These are phyloP conservation scores for Serpula lacrymans DNA, from an alignment of 768 basidiomycete genomes.

Conservation along the genomic window DNA sequence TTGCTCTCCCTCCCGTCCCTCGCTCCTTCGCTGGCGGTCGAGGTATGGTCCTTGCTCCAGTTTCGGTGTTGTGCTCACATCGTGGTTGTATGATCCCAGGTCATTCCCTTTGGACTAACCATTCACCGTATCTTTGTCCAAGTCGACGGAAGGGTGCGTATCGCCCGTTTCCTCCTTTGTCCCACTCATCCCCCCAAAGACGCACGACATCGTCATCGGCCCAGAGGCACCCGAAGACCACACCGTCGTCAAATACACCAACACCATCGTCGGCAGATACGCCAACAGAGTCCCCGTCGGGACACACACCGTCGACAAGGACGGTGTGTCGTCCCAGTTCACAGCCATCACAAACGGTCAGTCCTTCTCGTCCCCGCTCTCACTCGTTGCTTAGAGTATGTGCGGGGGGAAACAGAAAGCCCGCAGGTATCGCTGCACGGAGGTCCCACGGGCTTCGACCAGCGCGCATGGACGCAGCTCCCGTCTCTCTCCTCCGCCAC, in stretches of 20 bases:
- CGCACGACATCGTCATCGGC: slow-evolving; percentile 74
- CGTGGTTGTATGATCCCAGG: slow-evolving; percentile 30
- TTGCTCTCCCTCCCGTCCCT: slow-evolving; percentile 51
- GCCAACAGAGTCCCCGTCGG: slow-evolving; percentile 71
- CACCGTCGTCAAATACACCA: slow-evolving; percentile 60
- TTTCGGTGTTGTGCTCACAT: slow-evolving; percentile 9
- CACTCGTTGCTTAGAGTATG: too few species aligned
- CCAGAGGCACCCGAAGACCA: slow-evolving; percentile 64
- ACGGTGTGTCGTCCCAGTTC: slow-evolving; percentile 48
- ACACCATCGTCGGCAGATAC: slow-evolving; percentile 71
- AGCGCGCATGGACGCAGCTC: slow-evolving; percentile 48
- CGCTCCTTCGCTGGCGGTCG: slow-evolving; percentile 58
- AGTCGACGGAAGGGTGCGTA: slow-evolving; percentile 55
- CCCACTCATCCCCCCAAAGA: slow-evolving; percentile 35
- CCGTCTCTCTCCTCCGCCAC: slow-evolving; percentile 32
- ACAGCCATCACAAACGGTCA: slow-evolving; percentile 38
- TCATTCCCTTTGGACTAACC: slow-evolving; percentile 66
- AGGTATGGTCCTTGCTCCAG: slow-evolving; percentile 36
- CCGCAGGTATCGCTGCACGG: slow-evolving; percentile 67
- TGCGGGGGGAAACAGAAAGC: slow-evolving; percentile 47
- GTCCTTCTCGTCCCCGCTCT: slow-evolving; percentile 2
- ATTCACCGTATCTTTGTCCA: slow-evolving; percentile 67
- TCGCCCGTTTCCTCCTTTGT: not conserved
- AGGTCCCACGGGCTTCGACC: slow-evolving; percentile 65
- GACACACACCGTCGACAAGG: slow-evolving; percentile 47